A percentile compares a stretch with the other conserved stretches of the same genome.
Conservation (phyloP, 2,329 filamentous ascomycete species). For the Thelonectria discophora region DNA sequence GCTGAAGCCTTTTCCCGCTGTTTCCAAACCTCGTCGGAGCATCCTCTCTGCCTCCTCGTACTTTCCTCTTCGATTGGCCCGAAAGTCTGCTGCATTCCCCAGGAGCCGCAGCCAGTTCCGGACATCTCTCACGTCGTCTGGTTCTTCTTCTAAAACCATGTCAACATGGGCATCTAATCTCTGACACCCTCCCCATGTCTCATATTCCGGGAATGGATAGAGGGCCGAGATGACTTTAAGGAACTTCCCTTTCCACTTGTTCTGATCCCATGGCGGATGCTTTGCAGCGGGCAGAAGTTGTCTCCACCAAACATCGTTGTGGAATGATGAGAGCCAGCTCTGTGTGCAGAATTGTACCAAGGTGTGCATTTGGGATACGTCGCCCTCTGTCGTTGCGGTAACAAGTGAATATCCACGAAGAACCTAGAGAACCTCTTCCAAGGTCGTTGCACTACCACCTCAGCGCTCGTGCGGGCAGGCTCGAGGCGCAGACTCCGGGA, state of each 20-base stretch:
- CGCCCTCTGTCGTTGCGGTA: neutral
- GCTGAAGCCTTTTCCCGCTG: neutral
- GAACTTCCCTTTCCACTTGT: constrained; percentile 3
- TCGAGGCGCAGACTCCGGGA: neutral
- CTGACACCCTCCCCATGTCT: constrained; percentile 16
- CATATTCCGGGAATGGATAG: constrained; percentile 4
- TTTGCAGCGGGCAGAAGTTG: constrained; percentile 19
- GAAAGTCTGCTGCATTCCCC: neutral
- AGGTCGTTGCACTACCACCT: neutral
- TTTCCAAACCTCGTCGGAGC: neutral
- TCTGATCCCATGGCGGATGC: constrained; percentile 16
- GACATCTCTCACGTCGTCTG: neutral
- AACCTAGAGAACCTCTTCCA: constrained; percentile 27
- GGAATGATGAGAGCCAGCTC: constrained; percentile 31
- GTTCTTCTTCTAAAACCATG: neutral
- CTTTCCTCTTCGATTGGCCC: neutral
- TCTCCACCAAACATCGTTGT: constrained; percentile 13
- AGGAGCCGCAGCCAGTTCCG: neutral
- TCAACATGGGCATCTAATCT: constrained; percentile 15
- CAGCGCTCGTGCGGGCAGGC: neutral
- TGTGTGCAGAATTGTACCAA: constrained; percentile 37
- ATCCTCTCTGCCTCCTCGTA: constrained; percentile 2
- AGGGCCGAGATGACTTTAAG: neutral
- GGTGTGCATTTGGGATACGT: constrained; percentile 33
- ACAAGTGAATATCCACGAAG: constrained; percentile 34